phyloP scores from a whole-genome alignment of 1,284 basidiomycete genomes.

The Neonothopanus nambi region DNA sequence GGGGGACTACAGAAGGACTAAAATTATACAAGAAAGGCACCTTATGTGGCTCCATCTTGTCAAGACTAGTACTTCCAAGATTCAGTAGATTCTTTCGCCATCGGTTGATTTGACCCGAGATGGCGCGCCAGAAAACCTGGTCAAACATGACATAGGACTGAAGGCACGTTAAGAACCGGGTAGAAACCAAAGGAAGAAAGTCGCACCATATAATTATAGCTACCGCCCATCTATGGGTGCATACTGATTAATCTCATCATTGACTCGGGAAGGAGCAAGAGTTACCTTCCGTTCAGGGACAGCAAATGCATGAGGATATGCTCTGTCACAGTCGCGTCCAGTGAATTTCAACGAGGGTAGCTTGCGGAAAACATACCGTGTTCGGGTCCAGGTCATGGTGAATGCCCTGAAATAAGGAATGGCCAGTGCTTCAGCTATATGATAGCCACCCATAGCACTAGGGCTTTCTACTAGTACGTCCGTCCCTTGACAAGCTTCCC shows the following conservation, averaged over 20 bases:
- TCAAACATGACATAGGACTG: conserved; percentile 93
- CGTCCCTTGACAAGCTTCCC: conserved; percentile 93
- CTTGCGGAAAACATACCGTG: conserved; percentile 45
- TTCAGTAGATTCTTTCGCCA: conserved; percentile 85
- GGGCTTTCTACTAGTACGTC: conserved; percentile 95
- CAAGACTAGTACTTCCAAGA: conserved; percentile 81
- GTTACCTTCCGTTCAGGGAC: conserved; percentile 86
- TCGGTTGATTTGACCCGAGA: conserved; percentile 90
- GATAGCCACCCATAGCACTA: conserved; percentile 97
- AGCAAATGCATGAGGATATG: conserved; percentile 97
- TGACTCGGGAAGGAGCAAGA: conserved; percentile 1
- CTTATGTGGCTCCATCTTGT: conserved; percentile 94
- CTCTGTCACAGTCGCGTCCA: conserved; percentile 43
- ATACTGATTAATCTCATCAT: conserved; percentile 16
- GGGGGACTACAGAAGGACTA: conserved; percentile 85
- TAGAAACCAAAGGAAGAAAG: neutral
- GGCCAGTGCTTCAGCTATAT: conserved; percentile 91
- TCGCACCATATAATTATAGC: conserved; percentile 95
- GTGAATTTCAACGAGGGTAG: conserved; percentile 7
- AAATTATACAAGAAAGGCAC: conserved; percentile 99
- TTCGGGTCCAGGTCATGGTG: conserved; percentile 84
- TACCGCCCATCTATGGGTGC: conserved; percentile 77
- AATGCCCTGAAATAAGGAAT: conserved; percentile 95
- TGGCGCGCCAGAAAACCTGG: conserved; percentile 97
- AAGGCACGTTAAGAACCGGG: conserved; percentile 11